phyloP scores from a whole-genome alignment of 345 rosid species.

The Raphanus raphanistrum region DNA sequence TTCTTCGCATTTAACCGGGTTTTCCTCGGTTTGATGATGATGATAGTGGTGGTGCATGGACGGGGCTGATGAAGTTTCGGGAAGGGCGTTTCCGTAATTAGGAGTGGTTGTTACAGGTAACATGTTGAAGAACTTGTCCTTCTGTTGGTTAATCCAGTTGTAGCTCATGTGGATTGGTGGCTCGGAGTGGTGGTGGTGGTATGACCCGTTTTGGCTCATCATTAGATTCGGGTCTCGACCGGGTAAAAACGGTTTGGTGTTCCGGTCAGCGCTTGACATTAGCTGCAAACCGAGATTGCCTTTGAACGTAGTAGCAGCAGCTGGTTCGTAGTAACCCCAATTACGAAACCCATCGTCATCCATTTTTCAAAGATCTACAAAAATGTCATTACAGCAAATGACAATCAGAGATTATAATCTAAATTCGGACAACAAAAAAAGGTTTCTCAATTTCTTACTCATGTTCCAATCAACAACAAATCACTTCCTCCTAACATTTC shows the following conservation, averaged over 20 bases:
- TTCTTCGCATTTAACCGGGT: conserved; percentile 33
- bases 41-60: neutral
- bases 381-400: neutral
- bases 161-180: conserved; percentile 54
- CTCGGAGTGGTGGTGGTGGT: conserved; percentile 40
- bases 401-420: conserved; percentile 17
- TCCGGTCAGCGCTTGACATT: conserved; percentile 77
- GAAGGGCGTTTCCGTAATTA: conserved; percentile 42
- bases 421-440: conserved; percentile 20
- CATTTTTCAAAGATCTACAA: conserved; percentile 56
- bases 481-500: neutral
- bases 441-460: neutral
- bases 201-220: conserved; percentile 58
- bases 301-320: conserved; percentile 55
- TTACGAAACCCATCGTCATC: conserved; percentile 79
- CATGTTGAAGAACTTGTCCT: conserved; percentile 69
- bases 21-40: conserved; percentile 33
- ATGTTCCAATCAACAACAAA: neutral
- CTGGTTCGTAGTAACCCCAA: conserved; percentile 94
- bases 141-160: conserved; percentile 66
- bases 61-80: conserved; percentile 41
- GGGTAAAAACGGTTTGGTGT: conserved; percentile 73
- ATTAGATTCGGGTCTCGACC: conserved; percentile 73
- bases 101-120: conserved; percentile 36
- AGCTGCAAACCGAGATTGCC: conserved; percentile 88